These are phyloP conservation scores for Dissophora globulifera DNA, from an alignment of 192 early-diverging fungal genomes.

Conservation along the genomic window DNA sequence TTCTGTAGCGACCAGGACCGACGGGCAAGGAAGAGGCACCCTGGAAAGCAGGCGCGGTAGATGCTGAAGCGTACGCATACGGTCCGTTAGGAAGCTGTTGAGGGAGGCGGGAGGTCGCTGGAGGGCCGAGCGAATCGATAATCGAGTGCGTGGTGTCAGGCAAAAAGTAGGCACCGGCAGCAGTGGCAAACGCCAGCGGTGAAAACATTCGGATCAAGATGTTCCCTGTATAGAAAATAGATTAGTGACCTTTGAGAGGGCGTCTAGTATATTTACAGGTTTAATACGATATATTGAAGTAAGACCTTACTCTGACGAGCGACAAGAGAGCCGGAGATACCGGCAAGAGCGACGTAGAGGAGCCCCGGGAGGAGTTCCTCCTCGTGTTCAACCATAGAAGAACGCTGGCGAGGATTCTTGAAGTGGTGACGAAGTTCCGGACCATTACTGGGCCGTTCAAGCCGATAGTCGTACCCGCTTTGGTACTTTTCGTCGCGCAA, in stretches of 20 bases:
- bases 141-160: conserved; percentile 33
- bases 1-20: no score
- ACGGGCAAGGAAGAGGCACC: neutral
- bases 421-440: conserved; percentile 1
- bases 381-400: conserved; percentile 22
- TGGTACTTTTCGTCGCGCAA: neutral
- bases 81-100: neutral
- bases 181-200: conserved; percentile 37
- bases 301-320: conserved; percentile 40
- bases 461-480: neutral
- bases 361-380: conserved; percentile 46
- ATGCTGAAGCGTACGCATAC: neutral
- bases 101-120: neutral
- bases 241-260: no score
- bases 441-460: neutral
- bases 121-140: conserved; percentile 26
- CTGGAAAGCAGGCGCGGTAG: neutral
- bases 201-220: conserved; percentile 45
- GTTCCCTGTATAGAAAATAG: conserved; percentile 26
- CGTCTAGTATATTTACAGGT: no score
- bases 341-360: conserved; percentile 38
- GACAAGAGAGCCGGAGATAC: conserved; percentile 33
- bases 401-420: neutral
- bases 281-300: no score
- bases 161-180: conserved; percentile 41